Evolutionary conservation across 1,284 basidiomycete species (phyloP).

Genomic region (Dichomitus squalens): DNA sequence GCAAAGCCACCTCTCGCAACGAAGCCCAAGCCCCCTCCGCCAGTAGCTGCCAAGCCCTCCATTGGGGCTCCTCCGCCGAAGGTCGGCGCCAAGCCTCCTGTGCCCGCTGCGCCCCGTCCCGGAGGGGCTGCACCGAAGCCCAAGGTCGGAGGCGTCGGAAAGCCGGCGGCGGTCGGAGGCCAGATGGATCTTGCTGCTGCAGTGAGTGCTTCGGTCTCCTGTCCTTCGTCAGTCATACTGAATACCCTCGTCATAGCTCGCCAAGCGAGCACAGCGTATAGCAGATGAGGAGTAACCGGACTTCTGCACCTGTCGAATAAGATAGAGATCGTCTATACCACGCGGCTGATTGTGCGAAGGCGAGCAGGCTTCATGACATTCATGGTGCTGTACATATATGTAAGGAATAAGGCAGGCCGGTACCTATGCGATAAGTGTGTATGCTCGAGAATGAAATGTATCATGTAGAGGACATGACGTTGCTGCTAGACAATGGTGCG

Average conservation of each 20-base stretch:
- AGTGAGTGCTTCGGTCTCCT: slow-evolving; percentile 45
- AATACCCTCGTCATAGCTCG: slow-evolving; percentile 48
- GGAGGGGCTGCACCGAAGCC: slow-evolving; percentile 30
- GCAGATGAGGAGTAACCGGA: slow-evolving; percentile 40
- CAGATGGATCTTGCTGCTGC: slow-evolving; percentile 84
- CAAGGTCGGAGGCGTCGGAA: slow-evolving; percentile 33
- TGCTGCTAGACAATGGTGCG: slow-evolving; percentile 17
- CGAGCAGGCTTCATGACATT: slow-evolving; percentile 10
- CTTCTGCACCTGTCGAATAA: background rate
- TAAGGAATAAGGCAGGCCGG: slow-evolving; percentile 21
- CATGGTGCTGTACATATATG: slow-evolving; percentile 23
- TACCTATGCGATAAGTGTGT: slow-evolving; percentile 26
- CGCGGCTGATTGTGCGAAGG: background rate
- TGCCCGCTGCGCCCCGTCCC: slow-evolving; percentile 59
- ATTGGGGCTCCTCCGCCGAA: slow-evolving; percentile 39
- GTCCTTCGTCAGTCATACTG: slow-evolving; percentile 9
- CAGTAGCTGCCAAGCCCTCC: slow-evolving; percentile 35
- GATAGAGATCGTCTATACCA: background rate
- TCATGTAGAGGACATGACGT: slow-evolving; percentile 19
- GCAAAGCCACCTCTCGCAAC: slow-evolving; percentile 52
- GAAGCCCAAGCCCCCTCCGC: slow-evolving; percentile 50
- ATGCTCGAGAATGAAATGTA: slow-evolving; percentile 26
- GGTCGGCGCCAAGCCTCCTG: slow-evolving; percentile 53
- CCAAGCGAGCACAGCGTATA: slow-evolving; percentile 69
- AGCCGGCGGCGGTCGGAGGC: slow-evolving; percentile 49